Conservation (phyloP, 306 rosid species). For the Malus asiatica region DNA sequence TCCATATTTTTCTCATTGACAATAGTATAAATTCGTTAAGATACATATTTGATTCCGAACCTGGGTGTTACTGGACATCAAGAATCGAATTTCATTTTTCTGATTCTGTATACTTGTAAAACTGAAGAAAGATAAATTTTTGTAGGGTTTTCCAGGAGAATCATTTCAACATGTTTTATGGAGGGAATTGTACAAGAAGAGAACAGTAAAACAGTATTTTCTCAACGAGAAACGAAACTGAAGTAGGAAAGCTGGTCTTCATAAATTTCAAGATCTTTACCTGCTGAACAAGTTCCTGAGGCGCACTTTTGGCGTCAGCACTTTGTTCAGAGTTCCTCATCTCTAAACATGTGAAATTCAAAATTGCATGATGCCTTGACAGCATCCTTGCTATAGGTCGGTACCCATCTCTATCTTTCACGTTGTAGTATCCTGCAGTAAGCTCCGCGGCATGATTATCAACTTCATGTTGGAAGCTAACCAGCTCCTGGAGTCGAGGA, state of each 20-base stretch:
- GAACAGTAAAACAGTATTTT: background rate
- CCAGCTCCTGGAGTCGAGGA: no score
- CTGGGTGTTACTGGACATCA: background rate
- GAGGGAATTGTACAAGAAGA: background rate
- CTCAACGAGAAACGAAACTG: background rate
- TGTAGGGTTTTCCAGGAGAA: background rate
- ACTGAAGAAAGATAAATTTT: background rate
- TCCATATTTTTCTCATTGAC: background rate
- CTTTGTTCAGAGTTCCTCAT: constrained; percentile 73
- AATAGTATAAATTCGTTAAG: background rate
- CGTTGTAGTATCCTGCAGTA: constrained; percentile 81
- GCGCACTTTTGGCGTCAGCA: constrained; percentile 47
- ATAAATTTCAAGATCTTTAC: constrained; percentile 27
- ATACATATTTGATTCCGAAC: background rate
- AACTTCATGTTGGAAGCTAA: no score
- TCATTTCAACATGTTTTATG: background rate
- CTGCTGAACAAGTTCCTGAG: constrained; percentile 80
- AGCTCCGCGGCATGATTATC: constrained; percentile 84
- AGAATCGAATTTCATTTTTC: background rate
- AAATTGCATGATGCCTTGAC: constrained; percentile 56
- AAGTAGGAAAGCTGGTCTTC: background rate
- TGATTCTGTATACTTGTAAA: background rate
- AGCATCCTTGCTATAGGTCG: constrained; percentile 79
- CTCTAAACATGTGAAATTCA: constrained; percentile 88
- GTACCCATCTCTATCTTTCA: constrained; percentile 74